Evolutionary conservation across 768 basidiomycete genomes (phyloP).

Genomic region (Termitomyces sp.): DNA sequence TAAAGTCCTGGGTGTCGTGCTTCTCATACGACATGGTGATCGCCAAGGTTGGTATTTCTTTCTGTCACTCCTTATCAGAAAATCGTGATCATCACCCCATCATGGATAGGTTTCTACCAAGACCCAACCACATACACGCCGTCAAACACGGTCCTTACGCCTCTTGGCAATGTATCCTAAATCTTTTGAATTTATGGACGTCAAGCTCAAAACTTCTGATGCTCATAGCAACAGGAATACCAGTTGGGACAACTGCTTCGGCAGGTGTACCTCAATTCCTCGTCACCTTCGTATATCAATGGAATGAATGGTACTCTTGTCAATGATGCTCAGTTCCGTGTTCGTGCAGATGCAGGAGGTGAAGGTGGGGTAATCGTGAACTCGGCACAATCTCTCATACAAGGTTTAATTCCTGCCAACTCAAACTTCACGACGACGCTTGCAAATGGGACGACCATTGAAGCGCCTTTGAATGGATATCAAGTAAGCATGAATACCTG

Average conservation of each 20-base stretch:
- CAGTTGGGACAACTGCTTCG: constrained; percentile 53
- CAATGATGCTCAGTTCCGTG: constrained; percentile 34
- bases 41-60: constrained; percentile 35
- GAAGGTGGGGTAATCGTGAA: constrained; percentile 68
- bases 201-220: not conserved
- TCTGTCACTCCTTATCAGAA: not conserved
- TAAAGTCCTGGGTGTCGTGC: constrained; percentile 51
- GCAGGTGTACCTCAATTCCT: constrained; percentile 48
- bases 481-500: not conserved
- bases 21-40: constrained; percentile 59
- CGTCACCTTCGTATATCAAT: constrained; percentile 51
- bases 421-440: constrained; percentile 45
- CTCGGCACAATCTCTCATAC: constrained; percentile 63
- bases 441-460: constrained; percentile 62
- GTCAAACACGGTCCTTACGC: constrained; percentile 56
- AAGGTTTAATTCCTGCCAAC: constrained; percentile 63
- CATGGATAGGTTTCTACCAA: constrained; percentile 57
- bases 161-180: constrained; percentile 57
- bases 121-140: constrained; percentile 54
- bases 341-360: constrained; percentile 66
- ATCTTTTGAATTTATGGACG: not conserved
- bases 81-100: not conserved
- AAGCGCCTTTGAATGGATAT: constrained; percentile 63
- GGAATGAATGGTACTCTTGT: constrained; percentile 36
- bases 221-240: constrained; percentile 49